Percentiles rank a stretch among this genome's conserved stretches.
Conservation (phyloP, 73 alveolate species). For the Paramecium pentaurelia region DNA sequence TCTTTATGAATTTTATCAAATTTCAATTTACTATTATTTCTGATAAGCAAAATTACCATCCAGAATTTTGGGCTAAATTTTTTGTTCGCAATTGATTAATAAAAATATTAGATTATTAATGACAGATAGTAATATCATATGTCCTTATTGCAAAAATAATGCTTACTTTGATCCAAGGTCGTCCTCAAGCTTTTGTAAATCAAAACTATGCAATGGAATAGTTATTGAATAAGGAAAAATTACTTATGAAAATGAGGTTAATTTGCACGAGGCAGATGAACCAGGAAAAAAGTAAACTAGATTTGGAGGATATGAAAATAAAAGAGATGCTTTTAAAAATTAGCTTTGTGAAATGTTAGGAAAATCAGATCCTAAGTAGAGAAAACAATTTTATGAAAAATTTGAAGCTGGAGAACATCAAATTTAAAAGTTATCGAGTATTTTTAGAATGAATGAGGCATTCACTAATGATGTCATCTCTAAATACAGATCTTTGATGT, state of each 20-base stretch:
- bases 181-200: background rate
- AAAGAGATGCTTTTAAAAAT: background rate
- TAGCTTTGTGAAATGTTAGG: background rate
- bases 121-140: background rate
- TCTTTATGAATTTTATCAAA: background rate
- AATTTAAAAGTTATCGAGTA: background rate
- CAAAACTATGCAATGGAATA: background rate
- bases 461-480: background rate
- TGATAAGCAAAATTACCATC: too few species aligned
- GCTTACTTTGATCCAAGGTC: background rate
- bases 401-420: slow-evolving; percentile 12
- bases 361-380: background rate
- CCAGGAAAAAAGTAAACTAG: slow-evolving; percentile 1
- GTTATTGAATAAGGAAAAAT: background rate
- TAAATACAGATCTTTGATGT: background rate
- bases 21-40: too few species aligned
- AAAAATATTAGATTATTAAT: background rate
- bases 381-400: slow-evolving; percentile 1
- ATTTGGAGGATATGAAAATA: slow-evolving; percentile 41
- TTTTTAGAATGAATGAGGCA: background rate
- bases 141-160: background rate
- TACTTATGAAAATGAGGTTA: slow-evolving; percentile 37
- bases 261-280: slow-evolving; percentile 10
- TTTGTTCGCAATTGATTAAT: background rate
- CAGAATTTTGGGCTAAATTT: background rate